Percentiles rank a stretch among this genome's conserved stretches.
Conservation (phyloP, 179 eudicot genomes). For the Actinidia arguta region DNA sequence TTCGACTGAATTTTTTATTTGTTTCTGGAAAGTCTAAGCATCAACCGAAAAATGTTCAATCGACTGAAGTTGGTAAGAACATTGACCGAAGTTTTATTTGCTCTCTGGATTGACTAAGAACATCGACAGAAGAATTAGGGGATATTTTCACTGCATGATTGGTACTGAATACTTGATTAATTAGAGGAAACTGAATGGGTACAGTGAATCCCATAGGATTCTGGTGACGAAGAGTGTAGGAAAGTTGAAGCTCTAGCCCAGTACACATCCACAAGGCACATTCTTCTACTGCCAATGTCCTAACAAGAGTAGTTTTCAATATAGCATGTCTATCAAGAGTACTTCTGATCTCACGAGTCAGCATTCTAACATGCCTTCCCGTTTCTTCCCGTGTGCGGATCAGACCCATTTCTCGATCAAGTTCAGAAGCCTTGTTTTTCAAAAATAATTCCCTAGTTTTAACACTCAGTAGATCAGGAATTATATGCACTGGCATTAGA, state of each 20-base stretch:
- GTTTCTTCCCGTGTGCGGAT: slow-evolving; percentile 97
- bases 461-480: slow-evolving; percentile 90
- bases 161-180: slow-evolving; percentile 82
- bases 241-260: slow-evolving; percentile 90
- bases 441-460: slow-evolving; percentile 94
- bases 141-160: slow-evolving; percentile 80
- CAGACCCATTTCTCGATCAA: slow-evolving; percentile 95
- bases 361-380: slow-evolving; percentile 95
- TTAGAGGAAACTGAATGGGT: slow-evolving; percentile 85
- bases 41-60: no score
- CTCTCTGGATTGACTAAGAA: no score
- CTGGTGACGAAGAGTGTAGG: slow-evolving; percentile 86
- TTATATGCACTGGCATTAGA: slow-evolving; percentile 95
- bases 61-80: no score
- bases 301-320: slow-evolving; percentile 85
- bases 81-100: no score
- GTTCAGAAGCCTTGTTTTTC: slow-evolving; percentile 97
- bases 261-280: slow-evolving; percentile 98
- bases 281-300: slow-evolving; percentile 89
- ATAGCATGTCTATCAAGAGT: slow-evolving; percentile 96
- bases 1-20: no score
- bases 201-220: slow-evolving; percentile 89
- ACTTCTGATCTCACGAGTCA: slow-evolving; percentile 96
- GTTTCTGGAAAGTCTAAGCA: no score
- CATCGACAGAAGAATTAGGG: slow-evolving; percentile 84